These are phyloP conservation scores for Ophiobolus disseminans DNA, from an alignment of 2,329 filamentous ascomycete species.

Conservation along the genomic window DNA sequence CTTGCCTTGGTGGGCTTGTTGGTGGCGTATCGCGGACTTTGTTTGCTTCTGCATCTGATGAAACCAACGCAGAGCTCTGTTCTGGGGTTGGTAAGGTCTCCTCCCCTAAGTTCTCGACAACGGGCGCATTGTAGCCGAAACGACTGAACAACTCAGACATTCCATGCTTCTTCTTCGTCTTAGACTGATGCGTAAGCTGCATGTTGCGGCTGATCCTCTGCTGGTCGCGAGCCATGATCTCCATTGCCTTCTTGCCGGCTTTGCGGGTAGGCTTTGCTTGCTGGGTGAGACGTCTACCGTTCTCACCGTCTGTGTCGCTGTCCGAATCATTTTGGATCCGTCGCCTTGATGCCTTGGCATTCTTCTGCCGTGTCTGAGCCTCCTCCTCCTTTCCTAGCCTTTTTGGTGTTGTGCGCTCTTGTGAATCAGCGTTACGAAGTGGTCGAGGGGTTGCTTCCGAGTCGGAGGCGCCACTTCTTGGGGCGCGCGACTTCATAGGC, in stretches of 20 bases:
- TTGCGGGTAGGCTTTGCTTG: constrained; percentile 75
- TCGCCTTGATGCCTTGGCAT: constrained; percentile 22
- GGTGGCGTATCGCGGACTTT: constrained; percentile 51
- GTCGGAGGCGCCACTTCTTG: constrained; percentile 49
- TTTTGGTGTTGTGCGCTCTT: constrained; percentile 73
- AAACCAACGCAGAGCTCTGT: constrained; percentile 57
- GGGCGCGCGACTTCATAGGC: constrained; percentile 26
- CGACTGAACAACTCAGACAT: constrained; percentile 82
- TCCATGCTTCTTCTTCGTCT: constrained; percentile 85
- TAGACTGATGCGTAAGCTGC: constrained; percentile 88
- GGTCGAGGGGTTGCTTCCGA: constrained; percentile 51
- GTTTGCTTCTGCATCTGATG: constrained; percentile 67
- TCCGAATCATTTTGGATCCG: constrained; percentile 53
- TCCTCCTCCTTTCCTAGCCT: constrained; percentile 64
- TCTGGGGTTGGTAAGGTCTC: constrained; percentile 34
- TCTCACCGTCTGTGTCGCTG: constrained; percentile 64
- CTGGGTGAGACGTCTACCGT: constrained; percentile 65
- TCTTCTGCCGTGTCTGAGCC: constrained; percentile 50
- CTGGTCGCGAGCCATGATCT: constrained; percentile 94
- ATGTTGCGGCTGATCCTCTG: constrained; percentile 89
- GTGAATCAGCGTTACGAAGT: constrained; percentile 66
- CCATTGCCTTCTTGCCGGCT: constrained; percentile 90
- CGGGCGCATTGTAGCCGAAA: constrained; percentile 72
- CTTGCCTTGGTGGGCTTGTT: constrained; percentile 50
- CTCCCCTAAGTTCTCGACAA: constrained; percentile 13